phyloP scores from a whole-genome alignment of 352 stramenopile genomes.

The Phytopythium helicoides region DNA sequence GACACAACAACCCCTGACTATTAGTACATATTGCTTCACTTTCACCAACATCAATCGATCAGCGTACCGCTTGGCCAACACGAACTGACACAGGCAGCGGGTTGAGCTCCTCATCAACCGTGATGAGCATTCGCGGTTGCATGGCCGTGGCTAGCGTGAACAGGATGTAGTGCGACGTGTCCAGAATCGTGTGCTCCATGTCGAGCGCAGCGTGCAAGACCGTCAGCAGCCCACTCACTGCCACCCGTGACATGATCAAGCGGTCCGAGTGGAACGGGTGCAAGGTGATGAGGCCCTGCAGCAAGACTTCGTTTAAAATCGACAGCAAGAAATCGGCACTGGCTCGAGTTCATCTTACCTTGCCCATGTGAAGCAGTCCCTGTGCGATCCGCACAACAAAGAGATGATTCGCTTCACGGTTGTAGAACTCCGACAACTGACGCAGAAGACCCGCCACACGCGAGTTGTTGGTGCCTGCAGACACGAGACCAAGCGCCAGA shows the following conservation, averaged over 20 bases:
- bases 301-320: conserved; percentile 3
- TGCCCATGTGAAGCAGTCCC: conserved; percentile 98
- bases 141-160: conserved; percentile 98
- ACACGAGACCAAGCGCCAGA: conserved; percentile 95
- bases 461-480: conserved; percentile 99
- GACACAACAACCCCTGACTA: no score
- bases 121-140: conserved; percentile 99
- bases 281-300: conserved; percentile 94
- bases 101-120: conserved; percentile 95
- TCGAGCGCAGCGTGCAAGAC: conserved; percentile 96
- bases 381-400: conserved; percentile 99
- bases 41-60: background rate
- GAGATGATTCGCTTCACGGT: conserved; percentile 95
- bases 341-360: conserved; percentile 45
- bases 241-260: conserved; percentile 86
- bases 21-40: no score
- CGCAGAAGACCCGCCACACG: conserved; percentile 97
- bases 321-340: conserved; percentile 7
- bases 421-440: conserved; percentile 98
- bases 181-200: conserved; percentile 97
- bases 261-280: conserved; percentile 98
- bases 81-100: conserved; percentile 96
- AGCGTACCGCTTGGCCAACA: conserved; percentile 95
- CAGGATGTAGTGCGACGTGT: conserved; percentile 98
- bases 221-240: conserved; percentile 94